Evolutionary conservation across 768 basidiomycete species (phyloP).

Genomic region (Albatrellus ellisii): DNA sequence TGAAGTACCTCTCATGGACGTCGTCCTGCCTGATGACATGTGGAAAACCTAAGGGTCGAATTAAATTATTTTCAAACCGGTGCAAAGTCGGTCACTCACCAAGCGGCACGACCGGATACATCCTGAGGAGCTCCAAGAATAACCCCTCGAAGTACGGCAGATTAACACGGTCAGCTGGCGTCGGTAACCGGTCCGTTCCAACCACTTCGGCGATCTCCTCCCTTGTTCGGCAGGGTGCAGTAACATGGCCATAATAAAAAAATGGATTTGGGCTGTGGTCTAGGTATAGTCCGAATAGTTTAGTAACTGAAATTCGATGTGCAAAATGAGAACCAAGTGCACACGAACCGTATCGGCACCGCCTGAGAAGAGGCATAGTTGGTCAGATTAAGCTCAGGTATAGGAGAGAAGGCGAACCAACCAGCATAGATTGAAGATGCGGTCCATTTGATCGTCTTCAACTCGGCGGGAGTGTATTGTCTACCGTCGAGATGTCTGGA

Average conservation of each 20-base stretch:
- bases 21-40: constrained; percentile 20
- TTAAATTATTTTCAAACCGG: not conserved
- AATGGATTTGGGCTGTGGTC: constrained; percentile 16
- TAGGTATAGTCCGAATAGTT: not conserved
- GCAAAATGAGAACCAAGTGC: constrained; percentile 2
- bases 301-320: not conserved
- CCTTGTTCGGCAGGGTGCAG: constrained; percentile 17
- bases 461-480: constrained; percentile 8
- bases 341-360: constrained; percentile 11
- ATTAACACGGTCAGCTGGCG: constrained; percentile 12
- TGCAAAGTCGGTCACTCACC: constrained; percentile 4
- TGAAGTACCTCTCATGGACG: constrained; percentile 21
- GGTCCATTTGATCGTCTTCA: constrained; percentile 10
- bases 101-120: constrained; percentile 14
- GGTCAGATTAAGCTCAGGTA: not conserved
- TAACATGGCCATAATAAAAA: constrained; percentile 21
- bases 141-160: constrained; percentile 18
- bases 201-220: constrained; percentile 18
- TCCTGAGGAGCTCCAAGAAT: constrained; percentile 16
- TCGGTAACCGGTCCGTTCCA: constrained; percentile 17
- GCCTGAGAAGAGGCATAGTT: constrained; percentile 3
- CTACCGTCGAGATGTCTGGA: constrained; percentile 8
- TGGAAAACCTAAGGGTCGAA: constrained; percentile 1
- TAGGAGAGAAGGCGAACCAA: not conserved
- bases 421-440: constrained; percentile 9